Conservation (phyloP, 2,329 filamentous ascomycete genomes). For the Fusarium sp. region DNA sequence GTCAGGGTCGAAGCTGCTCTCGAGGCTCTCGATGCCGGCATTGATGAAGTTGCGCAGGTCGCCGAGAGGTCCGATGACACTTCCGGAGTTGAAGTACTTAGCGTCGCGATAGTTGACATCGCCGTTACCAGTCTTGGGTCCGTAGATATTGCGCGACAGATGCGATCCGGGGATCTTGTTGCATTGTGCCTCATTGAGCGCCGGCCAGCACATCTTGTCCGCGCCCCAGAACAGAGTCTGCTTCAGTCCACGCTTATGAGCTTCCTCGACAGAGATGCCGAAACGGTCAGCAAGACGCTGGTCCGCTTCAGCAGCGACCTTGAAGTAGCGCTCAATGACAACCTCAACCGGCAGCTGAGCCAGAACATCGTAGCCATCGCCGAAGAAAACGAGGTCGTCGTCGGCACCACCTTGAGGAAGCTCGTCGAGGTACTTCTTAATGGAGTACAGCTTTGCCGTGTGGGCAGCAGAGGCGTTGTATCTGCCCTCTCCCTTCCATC, state of each 20-base stretch:
- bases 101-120: conserved; percentile 51
- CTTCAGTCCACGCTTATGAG: conserved; percentile 49
- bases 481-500: conserved; percentile 53
- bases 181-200: conserved; percentile 53
- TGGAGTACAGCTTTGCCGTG: conserved; percentile 48
- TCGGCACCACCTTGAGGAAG: conserved; percentile 52
- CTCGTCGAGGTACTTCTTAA: conserved; percentile 56
- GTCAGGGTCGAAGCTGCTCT: conserved; percentile 51
- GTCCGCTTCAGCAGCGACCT: conserved; percentile 66
- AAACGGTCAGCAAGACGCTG: conserved; percentile 63
- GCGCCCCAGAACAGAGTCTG: conserved; percentile 60
- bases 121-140: conserved; percentile 52
- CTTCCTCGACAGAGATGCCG: conserved; percentile 53
- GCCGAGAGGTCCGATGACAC: conserved; percentile 57
- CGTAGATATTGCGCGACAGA: conserved; percentile 52
- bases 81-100: conserved; percentile 61
- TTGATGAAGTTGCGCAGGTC: conserved; percentile 48
- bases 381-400: conserved; percentile 72
- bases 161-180: conserved; percentile 56
- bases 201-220: conserved; percentile 54
- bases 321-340: conserved; percentile 72
- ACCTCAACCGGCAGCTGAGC: conserved; percentile 75
- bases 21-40: conserved; percentile 49
- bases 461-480: conserved; percentile 32
- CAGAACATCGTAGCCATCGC: conserved; percentile 74